These are phyloP conservation scores for Suillus decipiens DNA, from an alignment of 768 basidiomycete species.

Conservation along the genomic window DNA sequence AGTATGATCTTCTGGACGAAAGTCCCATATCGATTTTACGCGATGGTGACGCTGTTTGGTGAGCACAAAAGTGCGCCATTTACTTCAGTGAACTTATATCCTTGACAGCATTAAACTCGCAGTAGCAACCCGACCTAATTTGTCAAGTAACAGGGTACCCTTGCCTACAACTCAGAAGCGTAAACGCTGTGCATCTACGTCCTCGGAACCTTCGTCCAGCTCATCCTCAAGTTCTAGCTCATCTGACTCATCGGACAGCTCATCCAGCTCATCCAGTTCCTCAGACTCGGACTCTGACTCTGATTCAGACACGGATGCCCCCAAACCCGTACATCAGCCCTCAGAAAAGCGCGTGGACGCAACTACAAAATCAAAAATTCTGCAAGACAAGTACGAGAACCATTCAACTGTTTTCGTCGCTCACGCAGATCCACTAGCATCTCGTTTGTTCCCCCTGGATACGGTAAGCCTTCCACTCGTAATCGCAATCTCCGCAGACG, in stretches of 20 bases:
- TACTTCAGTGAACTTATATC: neutral
- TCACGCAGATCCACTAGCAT: slow-evolving; percentile 14
- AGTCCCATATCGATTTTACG: slow-evolving; percentile 28
- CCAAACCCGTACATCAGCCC: slow-evolving; percentile 17
- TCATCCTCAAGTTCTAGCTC: slow-evolving; percentile 16
- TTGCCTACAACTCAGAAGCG: slow-evolving; percentile 21
- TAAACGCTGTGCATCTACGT: slow-evolving; percentile 23
- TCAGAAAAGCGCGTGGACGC: slow-evolving; percentile 9
- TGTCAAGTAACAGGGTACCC: neutral
- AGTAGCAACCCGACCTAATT: neutral
- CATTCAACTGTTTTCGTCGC: slow-evolving; percentile 7
- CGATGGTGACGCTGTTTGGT: slow-evolving; percentile 33
- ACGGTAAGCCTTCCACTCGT: slow-evolving; percentile 58
- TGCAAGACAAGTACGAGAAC: neutral
- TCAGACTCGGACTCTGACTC: slow-evolving; percentile 20
- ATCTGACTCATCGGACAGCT: slow-evolving; percentile 27
- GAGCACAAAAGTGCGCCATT: slow-evolving; percentile 7
- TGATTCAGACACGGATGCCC: slow-evolving; percentile 21
- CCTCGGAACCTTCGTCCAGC: slow-evolving; percentile 22
- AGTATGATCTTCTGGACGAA: slow-evolving; percentile 29
- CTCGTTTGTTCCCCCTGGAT: slow-evolving; percentile 52
- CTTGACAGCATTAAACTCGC: neutral
- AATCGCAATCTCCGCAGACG: slow-evolving; percentile 59
- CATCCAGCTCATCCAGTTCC: slow-evolving; percentile 9
- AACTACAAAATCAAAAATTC: slow-evolving; percentile 9